phyloP scores from a whole-genome alignment of 495 filamentous ascomycete genomes.

The Aspergillus coremiiformis region DNA sequence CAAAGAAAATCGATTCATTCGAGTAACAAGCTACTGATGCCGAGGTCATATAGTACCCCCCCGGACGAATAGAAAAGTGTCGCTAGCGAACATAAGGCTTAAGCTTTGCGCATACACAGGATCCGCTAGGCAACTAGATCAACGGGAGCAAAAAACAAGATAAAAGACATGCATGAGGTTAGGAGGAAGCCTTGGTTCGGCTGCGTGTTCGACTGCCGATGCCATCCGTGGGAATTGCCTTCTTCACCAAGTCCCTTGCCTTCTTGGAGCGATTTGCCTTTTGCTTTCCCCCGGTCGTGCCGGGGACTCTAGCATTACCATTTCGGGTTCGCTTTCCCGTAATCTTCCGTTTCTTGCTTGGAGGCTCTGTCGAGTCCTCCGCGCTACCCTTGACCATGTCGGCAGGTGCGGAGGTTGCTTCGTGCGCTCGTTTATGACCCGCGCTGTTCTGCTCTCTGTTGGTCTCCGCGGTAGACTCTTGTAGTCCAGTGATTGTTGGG shows the following conservation, averaged over 20 bases:
- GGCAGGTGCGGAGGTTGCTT: constrained; percentile 10
- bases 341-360: constrained; percentile 28
- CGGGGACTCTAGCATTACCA: constrained; percentile 10
- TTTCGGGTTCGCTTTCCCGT: constrained; percentile 8
- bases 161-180: background rate
- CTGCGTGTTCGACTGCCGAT: constrained; percentile 38
- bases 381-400: constrained; percentile 10
- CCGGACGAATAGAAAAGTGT: background rate
- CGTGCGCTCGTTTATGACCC: constrained; percentile 30
- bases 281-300: constrained; percentile 19
- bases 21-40: too few species aligned
- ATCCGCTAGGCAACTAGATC: background rate
- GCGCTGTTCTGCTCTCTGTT: constrained; percentile 9
- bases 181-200: constrained; percentile 29
- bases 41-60: too few species aligned
- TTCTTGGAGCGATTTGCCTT: constrained; percentile 31
- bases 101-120: background rate
- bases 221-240: constrained; percentile 27
- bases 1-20: background rate
- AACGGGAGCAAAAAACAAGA: background rate
- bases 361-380: constrained; percentile 14
- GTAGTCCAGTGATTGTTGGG: background rate
- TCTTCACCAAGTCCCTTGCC: constrained; percentile 26
- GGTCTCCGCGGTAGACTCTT: constrained; percentile 2
- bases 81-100: background rate